Evolutionary conservation across 768 basidiomycete species (phyloP).

Genomic region (Clitopilus hobsonii): DNA sequence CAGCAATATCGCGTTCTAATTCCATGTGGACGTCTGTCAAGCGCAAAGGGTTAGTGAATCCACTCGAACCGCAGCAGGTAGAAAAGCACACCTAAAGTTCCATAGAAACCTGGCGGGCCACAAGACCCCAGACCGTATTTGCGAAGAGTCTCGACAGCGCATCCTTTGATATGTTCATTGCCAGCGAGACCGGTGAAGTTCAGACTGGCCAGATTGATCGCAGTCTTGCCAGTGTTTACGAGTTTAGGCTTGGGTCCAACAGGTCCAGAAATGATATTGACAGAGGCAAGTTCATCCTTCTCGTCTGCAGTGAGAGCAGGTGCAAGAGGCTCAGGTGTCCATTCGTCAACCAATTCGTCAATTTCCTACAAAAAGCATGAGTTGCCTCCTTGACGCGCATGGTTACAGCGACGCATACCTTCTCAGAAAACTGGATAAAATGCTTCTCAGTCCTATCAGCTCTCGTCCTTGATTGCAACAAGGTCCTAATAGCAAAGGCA

Average conservation of each 20-base stretch:
- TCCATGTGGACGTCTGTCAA: slow-evolving; percentile 90
- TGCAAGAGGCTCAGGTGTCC: slow-evolving; percentile 82
- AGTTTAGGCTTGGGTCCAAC: slow-evolving; percentile 84
- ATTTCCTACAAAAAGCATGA: slow-evolving; percentile 63
- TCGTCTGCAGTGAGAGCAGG: slow-evolving; percentile 57
- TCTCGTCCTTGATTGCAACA: slow-evolving; percentile 86
- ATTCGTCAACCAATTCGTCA: slow-evolving; percentile 94
- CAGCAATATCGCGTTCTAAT: slow-evolving; percentile 84
- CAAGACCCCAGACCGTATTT: slow-evolving; percentile 94
- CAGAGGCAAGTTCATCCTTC: slow-evolving; percentile 60
- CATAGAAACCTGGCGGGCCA: slow-evolving; percentile 96
- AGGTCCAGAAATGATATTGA: slow-evolving; percentile 76
- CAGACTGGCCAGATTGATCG: slow-evolving; percentile 81
- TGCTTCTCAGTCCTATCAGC: slow-evolving; percentile 81
- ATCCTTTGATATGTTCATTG: slow-evolving; percentile 82
- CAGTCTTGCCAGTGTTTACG: slow-evolving; percentile 63
- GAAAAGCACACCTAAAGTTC: slow-evolving; percentile 72
- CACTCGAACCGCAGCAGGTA: slow-evolving; percentile 5
- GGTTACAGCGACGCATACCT: slow-evolving; percentile 47
- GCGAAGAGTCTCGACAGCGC: slow-evolving; percentile 76
- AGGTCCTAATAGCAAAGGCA: slow-evolving; percentile 83
- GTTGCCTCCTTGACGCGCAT: background rate
- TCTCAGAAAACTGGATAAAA: slow-evolving; percentile 87
- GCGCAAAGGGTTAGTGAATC: background rate
- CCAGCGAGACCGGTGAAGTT: slow-evolving; percentile 91